Conservation (phyloP, 108 stramenopile species). For the Cyclotella atomus region DNA sequence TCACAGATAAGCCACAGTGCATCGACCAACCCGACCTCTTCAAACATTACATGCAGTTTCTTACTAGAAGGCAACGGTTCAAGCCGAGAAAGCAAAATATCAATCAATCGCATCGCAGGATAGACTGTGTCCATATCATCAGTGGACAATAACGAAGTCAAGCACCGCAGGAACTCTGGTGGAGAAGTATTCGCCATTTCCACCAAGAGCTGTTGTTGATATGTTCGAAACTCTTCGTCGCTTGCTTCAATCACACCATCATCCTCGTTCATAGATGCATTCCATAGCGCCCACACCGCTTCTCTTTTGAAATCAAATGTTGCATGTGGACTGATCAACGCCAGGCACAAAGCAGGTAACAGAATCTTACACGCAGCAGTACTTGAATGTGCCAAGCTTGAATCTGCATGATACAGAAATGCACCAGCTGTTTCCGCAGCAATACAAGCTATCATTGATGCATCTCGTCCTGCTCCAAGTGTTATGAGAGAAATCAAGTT, state of each 20-base stretch:
- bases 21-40: slow-evolving; percentile 43
- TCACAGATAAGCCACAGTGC: slow-evolving; percentile 43
- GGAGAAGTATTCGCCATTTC: neutral
- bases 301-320: slow-evolving; percentile 38
- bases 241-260: neutral
- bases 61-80: neutral
- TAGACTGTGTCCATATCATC: slow-evolving; percentile 27
- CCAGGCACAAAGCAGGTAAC: slow-evolving; percentile 26
- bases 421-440: slow-evolving; percentile 30
- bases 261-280: slow-evolving; percentile 11
- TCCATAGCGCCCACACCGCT: slow-evolving; percentile 38
- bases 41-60: slow-evolving; percentile 26
- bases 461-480: slow-evolving; percentile 22
- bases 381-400: neutral
- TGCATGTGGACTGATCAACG: slow-evolving; percentile 9
- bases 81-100: slow-evolving; percentile 24
- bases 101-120: slow-evolving; percentile 21
- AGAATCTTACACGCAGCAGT: slow-evolving; percentile 3
- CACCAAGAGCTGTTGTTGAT: slow-evolving; percentile 14
- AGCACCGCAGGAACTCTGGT: slow-evolving; percentile 15
- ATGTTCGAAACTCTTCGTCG: neutral
- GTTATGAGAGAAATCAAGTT: slow-evolving; percentile 24
- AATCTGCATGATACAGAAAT: slow-evolving; percentile 24
- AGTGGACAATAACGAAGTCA: slow-evolving; percentile 16
- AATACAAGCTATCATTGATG: slow-evolving; percentile 22